These are phyloP conservation scores for Rhizopogon roseolus DNA, from an alignment of 768 basidiomycete species.

Conservation along the genomic window DNA sequence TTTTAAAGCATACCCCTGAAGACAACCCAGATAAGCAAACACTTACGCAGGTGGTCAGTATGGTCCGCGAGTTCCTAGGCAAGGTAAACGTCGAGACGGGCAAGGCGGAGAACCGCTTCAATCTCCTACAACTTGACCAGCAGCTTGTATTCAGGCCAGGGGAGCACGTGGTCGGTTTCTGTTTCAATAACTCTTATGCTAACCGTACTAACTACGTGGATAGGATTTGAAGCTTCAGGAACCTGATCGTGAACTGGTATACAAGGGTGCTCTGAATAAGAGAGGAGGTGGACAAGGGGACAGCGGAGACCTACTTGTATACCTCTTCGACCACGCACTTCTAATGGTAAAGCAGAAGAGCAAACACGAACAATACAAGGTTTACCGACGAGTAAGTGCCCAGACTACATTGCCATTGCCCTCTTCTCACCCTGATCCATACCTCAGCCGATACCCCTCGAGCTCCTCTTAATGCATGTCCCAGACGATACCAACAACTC, in stretches of 20 bases:
- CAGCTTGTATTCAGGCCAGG: slow-evolving; percentile 88
- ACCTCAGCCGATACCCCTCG: slow-evolving; percentile 87
- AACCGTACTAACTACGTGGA: neutral
- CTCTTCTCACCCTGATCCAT: slow-evolving; percentile 4
- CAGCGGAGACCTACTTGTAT: slow-evolving; percentile 88
- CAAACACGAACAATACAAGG: slow-evolving; percentile 88
- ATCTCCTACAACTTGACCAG: slow-evolving; percentile 87
- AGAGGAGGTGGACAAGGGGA: slow-evolving; percentile 66
- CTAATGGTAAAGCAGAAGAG: slow-evolving; percentile 94
- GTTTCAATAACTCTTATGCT: neutral
- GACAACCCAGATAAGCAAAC: slow-evolving; percentile 81
- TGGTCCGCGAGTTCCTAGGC: slow-evolving; percentile 77
- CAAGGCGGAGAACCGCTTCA: slow-evolving; percentile 94
- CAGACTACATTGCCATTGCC: neutral
- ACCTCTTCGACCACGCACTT: slow-evolving; percentile 95
- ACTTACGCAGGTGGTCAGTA: slow-evolving; percentile 70
- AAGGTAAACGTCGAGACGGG: slow-evolving; percentile 94
- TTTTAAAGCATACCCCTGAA: slow-evolving; percentile 87
- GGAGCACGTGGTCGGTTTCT: slow-evolving; percentile 72
- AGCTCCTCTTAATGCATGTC: slow-evolving; percentile 79
- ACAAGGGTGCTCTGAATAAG: slow-evolving; percentile 87
- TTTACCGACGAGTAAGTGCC: slow-evolving; percentile 80
- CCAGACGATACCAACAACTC: slow-evolving; percentile 52
- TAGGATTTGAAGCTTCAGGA: slow-evolving; percentile 85
- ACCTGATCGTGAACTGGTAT: slow-evolving; percentile 85